Percentiles rank a stretch among this genome's conserved stretches.
These are phyloP conservation scores for Teunomyces stri DNA, from an alignment of 805 yeast species.

Conservation along the genomic window DNA sequence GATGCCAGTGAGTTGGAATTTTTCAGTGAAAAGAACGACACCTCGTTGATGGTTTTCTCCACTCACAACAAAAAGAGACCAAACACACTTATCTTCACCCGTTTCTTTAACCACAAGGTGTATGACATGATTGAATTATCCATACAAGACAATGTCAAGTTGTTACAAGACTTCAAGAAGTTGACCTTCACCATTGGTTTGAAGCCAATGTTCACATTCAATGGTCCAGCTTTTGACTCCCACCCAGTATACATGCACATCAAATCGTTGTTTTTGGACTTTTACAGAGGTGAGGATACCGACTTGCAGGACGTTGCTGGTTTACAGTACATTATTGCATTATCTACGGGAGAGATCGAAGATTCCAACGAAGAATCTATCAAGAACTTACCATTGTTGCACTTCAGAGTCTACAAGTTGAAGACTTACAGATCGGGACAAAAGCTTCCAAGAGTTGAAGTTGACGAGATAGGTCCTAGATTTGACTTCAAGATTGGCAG, in stretches of 20 bases:
- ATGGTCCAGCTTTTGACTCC: constrained; percentile 86
- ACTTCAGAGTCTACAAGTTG: constrained; percentile 88
- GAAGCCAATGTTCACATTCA: constrained; percentile 91
- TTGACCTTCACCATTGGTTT: constrained; percentile 82
- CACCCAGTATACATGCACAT: constrained; percentile 83
- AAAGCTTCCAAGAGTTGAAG: constrained; percentile 88
- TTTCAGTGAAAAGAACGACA: constrained; percentile 91
- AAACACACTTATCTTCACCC: constrained; percentile 79
- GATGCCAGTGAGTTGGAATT: constrained; percentile 83
- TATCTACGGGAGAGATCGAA: constrained; percentile 73
- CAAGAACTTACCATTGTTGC: constrained; percentile 68
- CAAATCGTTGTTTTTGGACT: constrained; percentile 86
- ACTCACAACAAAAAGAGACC: constrained; percentile 89
- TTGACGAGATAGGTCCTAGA: constrained; percentile 94
- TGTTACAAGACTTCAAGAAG: constrained; percentile 77
- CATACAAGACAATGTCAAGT: constrained; percentile 60
- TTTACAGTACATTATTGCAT: constrained; percentile 82
- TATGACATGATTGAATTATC: constrained; percentile 93
- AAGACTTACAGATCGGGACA: constrained; percentile 81
- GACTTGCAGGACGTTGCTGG: constrained; percentile 92
- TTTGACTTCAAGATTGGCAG: constrained; percentile 91
- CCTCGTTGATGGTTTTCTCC: constrained; percentile 77
- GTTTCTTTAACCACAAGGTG: constrained; percentile 87
- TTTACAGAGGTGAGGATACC: constrained; percentile 82
- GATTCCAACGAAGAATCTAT: constrained; percentile 59